Evolutionary conservation across 2,329 filamentous ascomycete genomes (phyloP).

Genomic region (Bipolaris gigantea): DNA sequence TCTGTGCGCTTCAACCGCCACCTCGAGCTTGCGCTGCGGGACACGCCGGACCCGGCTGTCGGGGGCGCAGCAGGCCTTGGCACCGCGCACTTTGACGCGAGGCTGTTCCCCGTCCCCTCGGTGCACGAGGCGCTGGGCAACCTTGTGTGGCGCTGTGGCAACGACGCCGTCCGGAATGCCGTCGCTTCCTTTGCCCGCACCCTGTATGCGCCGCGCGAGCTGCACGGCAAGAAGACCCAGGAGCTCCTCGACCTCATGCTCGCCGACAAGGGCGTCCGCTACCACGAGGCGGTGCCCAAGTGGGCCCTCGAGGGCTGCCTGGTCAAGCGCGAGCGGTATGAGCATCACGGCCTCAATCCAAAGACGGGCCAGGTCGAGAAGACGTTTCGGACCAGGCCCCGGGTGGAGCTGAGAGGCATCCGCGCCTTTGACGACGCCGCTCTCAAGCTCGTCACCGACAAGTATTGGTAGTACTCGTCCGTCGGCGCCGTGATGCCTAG

Average conservation of each 20-base stretch:
- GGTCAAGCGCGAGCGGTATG: conserved; percentile 35
- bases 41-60: conserved; percentile 23
- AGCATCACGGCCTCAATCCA: conserved; percentile 34
- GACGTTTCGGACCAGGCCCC: conserved; percentile 28
- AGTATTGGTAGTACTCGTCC: conserved; percentile 21
- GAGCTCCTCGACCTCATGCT: conserved; percentile 32
- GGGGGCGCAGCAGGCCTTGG: conserved; percentile 21
- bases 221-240: conserved; percentile 29
- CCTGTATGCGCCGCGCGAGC: conserved; percentile 26
- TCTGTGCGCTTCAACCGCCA: conserved; percentile 34
- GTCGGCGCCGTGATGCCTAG: neutral
- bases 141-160: conserved; percentile 37
- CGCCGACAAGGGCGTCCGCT: conserved; percentile 25
- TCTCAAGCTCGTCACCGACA: conserved; percentile 29
- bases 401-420: conserved; percentile 32
- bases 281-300: conserved; percentile 32
- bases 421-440: conserved; percentile 27
- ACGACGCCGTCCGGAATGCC: conserved; percentile 36
- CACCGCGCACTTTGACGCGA: conserved; percentile 35
- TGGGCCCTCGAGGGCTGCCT: conserved; percentile 40
- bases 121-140: conserved; percentile 35
- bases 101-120: conserved; percentile 31
- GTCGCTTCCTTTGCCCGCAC: conserved; percentile 34
- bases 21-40: conserved; percentile 16
- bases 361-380: conserved; percentile 30